Evolutionary conservation across 352 stramenopile genomes (phyloP), one percentile per base, ranked within the genome.

Genomic region (Phytopythium ostracodes): DNA sequence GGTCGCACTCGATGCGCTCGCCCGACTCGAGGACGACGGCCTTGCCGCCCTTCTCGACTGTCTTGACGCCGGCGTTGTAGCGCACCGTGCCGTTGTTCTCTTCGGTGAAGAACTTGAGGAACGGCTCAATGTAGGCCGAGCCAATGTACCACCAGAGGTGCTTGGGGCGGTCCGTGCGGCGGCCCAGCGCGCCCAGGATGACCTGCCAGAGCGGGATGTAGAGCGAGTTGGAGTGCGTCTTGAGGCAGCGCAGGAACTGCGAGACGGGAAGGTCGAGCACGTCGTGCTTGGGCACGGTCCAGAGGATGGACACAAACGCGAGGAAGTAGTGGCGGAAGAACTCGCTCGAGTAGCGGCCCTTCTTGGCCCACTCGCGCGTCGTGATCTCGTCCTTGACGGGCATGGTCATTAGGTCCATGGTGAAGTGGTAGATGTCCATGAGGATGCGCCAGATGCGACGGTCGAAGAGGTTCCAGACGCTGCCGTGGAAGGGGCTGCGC

Each of bases 291-390:
- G 86, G 86, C 2, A 95, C 77, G 33, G 84, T 95, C 86, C 86
- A 95, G 52, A 95, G 71, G 65, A 95, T 95, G 27, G 86, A 74
- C 20, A 91, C 85, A 66, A 95, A 95, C 47, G 86, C 82, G 29
- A 93, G 68, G 75, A 89, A 95, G 78, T 95, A 95, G 71, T 93
- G 84, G 63, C 86, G 86, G 73, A 93, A 88, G 65, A 95, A 95
- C 69, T 91, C 83, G 33, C 75, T 54, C 64, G 86, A 95, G 83
- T 92, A 95, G 53, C 73, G 75, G 60, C 79, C 65, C 65, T 77
- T 72, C 47, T 69, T 69, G 50, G 82, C 73, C 86, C 86, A 95
- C 56, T 93, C 86, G 59, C 78, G 79, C 22, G 86, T 95, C 20
- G 86, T 91, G 47, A 91, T 77, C 38, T 76, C 60, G 36, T 75